A percentile compares a stretch with the other conserved stretches of the same genome.
phyloP scores from a whole-genome alignment of 208 protist species.

The Lotmaria passim region DNA sequence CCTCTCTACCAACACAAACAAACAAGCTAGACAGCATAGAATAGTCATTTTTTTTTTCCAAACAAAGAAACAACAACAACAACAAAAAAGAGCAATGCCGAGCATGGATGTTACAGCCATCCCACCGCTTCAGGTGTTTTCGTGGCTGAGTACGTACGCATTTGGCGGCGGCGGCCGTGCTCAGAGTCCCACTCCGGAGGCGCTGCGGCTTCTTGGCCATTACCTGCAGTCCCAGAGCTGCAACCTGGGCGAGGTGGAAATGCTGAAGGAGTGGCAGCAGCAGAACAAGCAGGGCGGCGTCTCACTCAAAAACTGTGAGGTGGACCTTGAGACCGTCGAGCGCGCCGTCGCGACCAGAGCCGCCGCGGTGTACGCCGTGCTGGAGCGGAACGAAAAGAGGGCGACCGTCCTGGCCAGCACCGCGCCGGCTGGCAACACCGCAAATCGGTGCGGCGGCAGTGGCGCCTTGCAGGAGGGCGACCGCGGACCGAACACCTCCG shows the following conservation, averaged over 20 bases:
- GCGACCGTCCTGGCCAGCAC: constrained; percentile 4
- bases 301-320: not conserved
- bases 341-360: constrained; percentile 6
- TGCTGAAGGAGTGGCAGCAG: constrained; percentile 8
- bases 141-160: constrained; percentile 7
- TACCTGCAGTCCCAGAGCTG: constrained; percentile 27
- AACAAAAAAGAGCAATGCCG: constrained; percentile 8
- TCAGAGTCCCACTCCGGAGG: not conserved
- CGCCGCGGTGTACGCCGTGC: not conserved
- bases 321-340: constrained; percentile 7
- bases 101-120: not conserved
- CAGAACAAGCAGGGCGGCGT: not conserved
- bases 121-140: constrained; percentile 24
- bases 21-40: too few relatives aligned
- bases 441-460: not conserved
- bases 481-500: not conserved
- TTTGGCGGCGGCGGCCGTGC: not conserved
- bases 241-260: constrained; percentile 24
- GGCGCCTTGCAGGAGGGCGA: not conserved
- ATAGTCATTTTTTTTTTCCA: too few relatives aligned
- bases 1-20: not conserved
- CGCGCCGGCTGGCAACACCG: not conserved
- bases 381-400: constrained; percentile 11
- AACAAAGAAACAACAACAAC: not conserved
- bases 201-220: constrained; percentile 1